These are phyloP conservation scores for Oxyria digyna DNA, from an alignment of 148 eudicot genomes.

Conservation along the genomic window DNA sequence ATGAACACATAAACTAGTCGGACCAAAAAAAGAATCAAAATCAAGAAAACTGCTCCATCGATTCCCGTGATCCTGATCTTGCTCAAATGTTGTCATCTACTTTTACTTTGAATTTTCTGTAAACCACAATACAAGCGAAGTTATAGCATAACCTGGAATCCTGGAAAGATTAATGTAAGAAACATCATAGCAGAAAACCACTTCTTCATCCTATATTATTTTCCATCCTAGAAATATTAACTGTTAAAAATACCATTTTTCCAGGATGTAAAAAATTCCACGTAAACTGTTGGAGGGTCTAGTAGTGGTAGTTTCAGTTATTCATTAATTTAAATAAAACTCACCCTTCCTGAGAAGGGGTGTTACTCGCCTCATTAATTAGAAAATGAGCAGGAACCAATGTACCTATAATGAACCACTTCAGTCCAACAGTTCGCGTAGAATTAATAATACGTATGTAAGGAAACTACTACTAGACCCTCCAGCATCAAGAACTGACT, in stretches of 20 bases:
- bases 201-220: neutral
- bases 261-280: too few species aligned
- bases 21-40: slow-evolving; percentile 32
- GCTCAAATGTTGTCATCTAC: slow-evolving; percentile 38
- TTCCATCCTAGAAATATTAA: neutral
- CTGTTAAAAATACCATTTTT: too few species aligned
- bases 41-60: slow-evolving; percentile 67
- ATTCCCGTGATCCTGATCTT: slow-evolving; percentile 48
- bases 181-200: neutral
- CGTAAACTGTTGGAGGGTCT: too few species aligned
- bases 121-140: slow-evolving; percentile 3
- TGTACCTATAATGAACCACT: neutral
- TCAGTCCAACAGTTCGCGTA: too few species aligned
- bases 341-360: too few species aligned
- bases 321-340: too few species aligned
- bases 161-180: neutral
- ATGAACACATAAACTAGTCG: slow-evolving; percentile 32
- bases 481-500: neutral
- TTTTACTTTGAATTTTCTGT: slow-evolving; percentile 5
- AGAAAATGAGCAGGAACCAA: neutral
- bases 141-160: neutral
- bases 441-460: neutral
- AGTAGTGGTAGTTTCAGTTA: too few species aligned
- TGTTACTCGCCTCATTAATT: too few species aligned
- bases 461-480: neutral